Evolutionary conservation across 2,329 filamentous ascomycete species (phyloP), one percentile per base, ranked within the genome.

Genomic region (Nigrospora sphaerica): DNA sequence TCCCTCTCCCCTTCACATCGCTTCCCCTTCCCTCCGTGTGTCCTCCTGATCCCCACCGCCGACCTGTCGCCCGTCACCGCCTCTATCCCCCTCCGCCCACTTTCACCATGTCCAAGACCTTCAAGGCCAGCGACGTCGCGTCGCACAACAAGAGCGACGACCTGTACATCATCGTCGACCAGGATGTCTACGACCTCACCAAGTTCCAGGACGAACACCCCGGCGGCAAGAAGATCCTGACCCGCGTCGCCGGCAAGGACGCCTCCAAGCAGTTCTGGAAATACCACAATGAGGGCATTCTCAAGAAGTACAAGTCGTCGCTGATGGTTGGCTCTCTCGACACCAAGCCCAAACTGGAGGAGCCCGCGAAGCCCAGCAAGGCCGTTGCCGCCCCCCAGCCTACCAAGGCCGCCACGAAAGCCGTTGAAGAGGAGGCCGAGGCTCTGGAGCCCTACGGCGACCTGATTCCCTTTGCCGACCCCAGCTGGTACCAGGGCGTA

Each of bases 181-280:
- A 91, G 59, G 92, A 97, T 68, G 92, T 97, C 56, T 97, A 95
- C 68, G 92, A 98, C 63, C 66, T 97, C 59, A 95, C 90, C 57
- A 90, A 83, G 62, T 92, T 92, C 66, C 85, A 88, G 65, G 84
- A 91, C 50, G 86, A 91, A 54, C 87, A 92, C 66, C 88, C 87
- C 64, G 77, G 78, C 48, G 78, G 78, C 62, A 82, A 82, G 69
- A 82, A 82, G 72, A 82, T 83, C 54, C 71, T 84, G 48, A 74
- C 77, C 54, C 71, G 78, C 44, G 78, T 84, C 13, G 80, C 73
- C 45, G 80, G 80, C 60, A 84, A 83, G 67, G 80, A 84, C 55
- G 80, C 80, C 39, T 81, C 79, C 47, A 81, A 81, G 67, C 77
- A 79, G 62, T 84, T 84, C 65, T 83, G 80, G 79, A 84, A 84